Evolutionary conservation across 192 early-diverging fungal species (phyloP), one percentile per base, ranked within the genome.

Genomic region (Oehlia diaphana): DNA sequence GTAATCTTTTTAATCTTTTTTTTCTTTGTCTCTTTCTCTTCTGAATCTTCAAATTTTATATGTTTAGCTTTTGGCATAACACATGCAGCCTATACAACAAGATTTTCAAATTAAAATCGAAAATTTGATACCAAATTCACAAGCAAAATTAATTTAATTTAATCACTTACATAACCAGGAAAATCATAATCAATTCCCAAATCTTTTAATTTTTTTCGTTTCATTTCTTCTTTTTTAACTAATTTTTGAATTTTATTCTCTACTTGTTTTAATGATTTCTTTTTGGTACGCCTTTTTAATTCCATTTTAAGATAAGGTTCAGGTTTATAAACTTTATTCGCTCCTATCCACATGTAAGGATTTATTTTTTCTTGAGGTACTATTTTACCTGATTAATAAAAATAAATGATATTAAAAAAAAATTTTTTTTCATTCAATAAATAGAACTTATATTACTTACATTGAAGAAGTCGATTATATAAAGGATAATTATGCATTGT

Each of bases 401-500:
- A 77, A 63, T 78, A 76, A 82, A 74, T 76, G 31, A 33, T 76
- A 64, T 73, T 72, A 82, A 35, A 74, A 35, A 84, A 74, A 33
- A 26, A 26, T 26, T 26, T 21, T 73, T 26, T 26, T 21, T 73
- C 53, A 14, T 16, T 44, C 16, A 16, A 63, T 1, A 10, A 79
- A 79, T 28, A 79, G 76, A 10, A 78, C 5, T 37, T 37, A 5
- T 0, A 37, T 37, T 3, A 65, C 84, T 85, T 87, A 90, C 95
- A 97, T 83, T 92, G 90, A 44, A 98, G 87, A 28, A 95, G 70
- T 65, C 91, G 92, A 72, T 91, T 92, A 76, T 89, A 94, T 79
- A 98, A 81, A 77, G 96, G 77, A 82, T 98, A 98, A 89, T 96
- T 96, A 87, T 99, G 79, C 98, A 99, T 99, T 14, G 98, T 99